phyloP scores from a whole-genome alignment of 805 yeast species.

The Cyberlindnera petersonii region DNA sequence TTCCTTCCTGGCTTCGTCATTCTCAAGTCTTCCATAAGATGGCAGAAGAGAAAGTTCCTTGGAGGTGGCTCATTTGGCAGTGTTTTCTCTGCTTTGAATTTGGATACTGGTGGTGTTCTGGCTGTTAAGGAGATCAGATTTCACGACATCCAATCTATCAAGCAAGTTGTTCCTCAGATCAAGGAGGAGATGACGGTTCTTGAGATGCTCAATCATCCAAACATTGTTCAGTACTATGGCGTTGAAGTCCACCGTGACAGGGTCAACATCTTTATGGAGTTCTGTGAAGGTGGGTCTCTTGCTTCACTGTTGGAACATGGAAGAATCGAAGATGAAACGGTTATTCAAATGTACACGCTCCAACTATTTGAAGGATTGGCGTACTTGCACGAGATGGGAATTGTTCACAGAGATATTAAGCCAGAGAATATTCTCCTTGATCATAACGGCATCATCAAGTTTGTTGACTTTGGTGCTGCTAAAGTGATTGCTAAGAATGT shows the following conservation, averaged over 20 bases:
- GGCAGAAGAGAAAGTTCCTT: constrained; percentile 93
- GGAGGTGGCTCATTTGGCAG: constrained; percentile 97
- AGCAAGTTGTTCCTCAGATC: constrained; percentile 79
- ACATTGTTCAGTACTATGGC: constrained; percentile 93
- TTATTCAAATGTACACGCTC: constrained; percentile 82
- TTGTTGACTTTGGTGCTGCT: constrained; percentile 97
- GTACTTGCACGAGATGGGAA: constrained; percentile 88
- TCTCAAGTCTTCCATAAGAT: constrained; percentile 89
- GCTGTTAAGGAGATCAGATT: constrained; percentile 95
- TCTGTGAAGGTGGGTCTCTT: constrained; percentile 92
- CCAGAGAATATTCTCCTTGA: constrained; percentile 91
- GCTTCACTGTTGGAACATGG: constrained; percentile 86
- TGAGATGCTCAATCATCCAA: constrained; percentile 94
- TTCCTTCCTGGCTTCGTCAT: constrained; percentile 80
- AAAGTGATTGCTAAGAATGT: constrained; percentile 63
- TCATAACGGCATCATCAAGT: constrained; percentile 88
- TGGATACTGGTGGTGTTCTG: constrained; percentile 93
- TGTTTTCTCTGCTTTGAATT: constrained; percentile 86
- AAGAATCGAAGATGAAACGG: constrained; percentile 90
- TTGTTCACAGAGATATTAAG: constrained; percentile 95
- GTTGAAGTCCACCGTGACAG: constrained; percentile 96
- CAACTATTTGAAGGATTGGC: constrained; percentile 96
- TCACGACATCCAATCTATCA: constrained; percentile 82
- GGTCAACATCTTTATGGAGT: constrained; percentile 96
- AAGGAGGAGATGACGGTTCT: constrained; percentile 96